Evolutionary conservation across 2,329 filamentous ascomycete genomes (phyloP), one percentile per base, ranked within the genome.

Genomic region (Penicillium vulpinum): DNA sequence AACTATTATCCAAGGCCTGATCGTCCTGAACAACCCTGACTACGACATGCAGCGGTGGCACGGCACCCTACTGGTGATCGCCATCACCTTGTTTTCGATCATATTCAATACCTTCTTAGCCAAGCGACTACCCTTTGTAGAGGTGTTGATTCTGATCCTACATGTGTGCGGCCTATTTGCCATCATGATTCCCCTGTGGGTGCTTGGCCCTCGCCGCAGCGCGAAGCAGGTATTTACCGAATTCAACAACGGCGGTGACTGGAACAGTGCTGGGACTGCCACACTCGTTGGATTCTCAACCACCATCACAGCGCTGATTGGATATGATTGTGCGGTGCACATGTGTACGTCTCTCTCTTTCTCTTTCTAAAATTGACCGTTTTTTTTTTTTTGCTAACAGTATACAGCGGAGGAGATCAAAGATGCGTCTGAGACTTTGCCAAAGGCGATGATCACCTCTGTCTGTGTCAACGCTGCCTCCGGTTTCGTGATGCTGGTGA

Each of bases 401-500:
- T 40, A 1, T 28, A 15, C 22, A 62, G 64, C 75, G 9, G 76
- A 79, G 58, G 77, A 79, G 59, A 68, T 77, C 21, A 64, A 66
- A 31, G 67, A 77, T 45, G 73, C 76, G 0, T 69, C 68, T 0
- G 58, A 60, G 5, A 68, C 70, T 1, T 63, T 78, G 2, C 77
- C 76, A 8, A 65, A 62, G 33, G 70, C 74, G 8, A 77, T 79
- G 56, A 70, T 79, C 54, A 68, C 64, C 54, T 67, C 71, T 1
- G 61, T 73, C 4, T 43, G 61, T 0, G 55, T 76, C 40, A 78
- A 77, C 52, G 73, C 72, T n/a, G 50, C 57, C n/a, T 62, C 76
- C 40, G 73, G 71, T 28, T 75, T 74, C 51, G 50, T 72, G 39
- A 76, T 77, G 70, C 58, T 73, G 16, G 66, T 79, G 51, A 75